Conservation (phyloP, 2,329 filamentous ascomycete genomes). For the Cordyceps farinosa region DNA sequence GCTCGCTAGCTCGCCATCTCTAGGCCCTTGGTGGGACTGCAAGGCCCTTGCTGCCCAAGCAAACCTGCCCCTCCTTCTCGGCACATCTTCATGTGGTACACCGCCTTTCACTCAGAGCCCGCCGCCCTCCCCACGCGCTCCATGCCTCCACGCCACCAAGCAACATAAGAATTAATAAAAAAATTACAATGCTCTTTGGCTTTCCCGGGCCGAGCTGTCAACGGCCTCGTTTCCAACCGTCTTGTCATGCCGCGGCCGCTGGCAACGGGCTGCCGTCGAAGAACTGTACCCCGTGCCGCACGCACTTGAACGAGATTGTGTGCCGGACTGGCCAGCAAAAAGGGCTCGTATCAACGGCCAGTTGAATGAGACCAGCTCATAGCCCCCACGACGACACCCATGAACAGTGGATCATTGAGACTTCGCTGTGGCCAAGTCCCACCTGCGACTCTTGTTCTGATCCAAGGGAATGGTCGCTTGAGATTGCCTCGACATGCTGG, state of each 20-base stretch:
- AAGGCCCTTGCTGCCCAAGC: conserved; percentile 14
- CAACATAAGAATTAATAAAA: not conserved
- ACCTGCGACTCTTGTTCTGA: conserved; percentile 15
- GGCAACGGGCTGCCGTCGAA: not conserved
- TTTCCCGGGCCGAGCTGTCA: not conserved
- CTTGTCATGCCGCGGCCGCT: not conserved
- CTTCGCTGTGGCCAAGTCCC: conserved; percentile 14
- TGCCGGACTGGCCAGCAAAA: not conserved
- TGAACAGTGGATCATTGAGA: conserved; percentile 14
- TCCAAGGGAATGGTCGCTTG: conserved; percentile 18
- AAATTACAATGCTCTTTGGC: not conserved
- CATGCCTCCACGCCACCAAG: conserved; percentile 11
- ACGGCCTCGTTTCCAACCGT: not conserved
- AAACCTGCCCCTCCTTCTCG: conserved; percentile 13
- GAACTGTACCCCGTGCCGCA: not conserved
- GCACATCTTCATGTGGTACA: conserved; percentile 16
- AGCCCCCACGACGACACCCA: conserved; percentile 14
- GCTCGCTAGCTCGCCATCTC: conserved; percentile 12
- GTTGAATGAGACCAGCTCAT: conserved; percentile 15
- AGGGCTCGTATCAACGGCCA: conserved; percentile 14
- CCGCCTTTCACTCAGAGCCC: conserved; percentile 12
- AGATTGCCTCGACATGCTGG: conserved; percentile 12
- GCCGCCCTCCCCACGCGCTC: conserved; percentile 8
- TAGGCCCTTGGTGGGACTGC: conserved; percentile 13
- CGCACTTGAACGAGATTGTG: conserved; percentile 1